These are phyloP conservation scores for Backusella westeae DNA, from an alignment of 192 early-diverging fungal species.

Conservation along the genomic window DNA sequence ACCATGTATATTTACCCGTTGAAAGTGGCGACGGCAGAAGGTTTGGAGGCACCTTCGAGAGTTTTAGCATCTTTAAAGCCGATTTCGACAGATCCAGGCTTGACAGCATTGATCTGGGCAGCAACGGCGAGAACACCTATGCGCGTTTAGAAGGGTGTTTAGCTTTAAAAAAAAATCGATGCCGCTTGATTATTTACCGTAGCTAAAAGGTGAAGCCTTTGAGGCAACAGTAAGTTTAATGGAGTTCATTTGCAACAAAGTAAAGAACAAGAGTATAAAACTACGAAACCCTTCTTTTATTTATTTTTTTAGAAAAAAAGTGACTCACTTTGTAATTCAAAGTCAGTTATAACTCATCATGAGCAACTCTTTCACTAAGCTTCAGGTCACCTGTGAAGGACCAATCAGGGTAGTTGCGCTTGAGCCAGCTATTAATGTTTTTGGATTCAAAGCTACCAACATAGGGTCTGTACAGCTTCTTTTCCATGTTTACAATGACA, in stretches of 20 bases:
- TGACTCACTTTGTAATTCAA: neutral
- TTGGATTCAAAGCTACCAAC: slow-evolving; percentile 57
- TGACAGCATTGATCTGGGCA: slow-evolving; percentile 18
- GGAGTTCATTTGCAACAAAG: neutral
- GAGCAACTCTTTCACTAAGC: neutral
- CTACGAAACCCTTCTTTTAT: neutral
- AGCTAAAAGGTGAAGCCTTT: slow-evolving; percentile 32
- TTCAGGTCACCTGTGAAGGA: slow-evolving; percentile 31
- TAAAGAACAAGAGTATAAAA: neutral
- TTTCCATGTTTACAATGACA: slow-evolving; percentile 54
- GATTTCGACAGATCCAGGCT: slow-evolving; percentile 26
- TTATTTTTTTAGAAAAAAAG: neutral
- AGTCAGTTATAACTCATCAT: slow-evolving; percentile 22
- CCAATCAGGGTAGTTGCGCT: slow-evolving; percentile 45
- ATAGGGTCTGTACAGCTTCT: slow-evolving; percentile 57
- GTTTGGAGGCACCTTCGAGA: slow-evolving; percentile 23
- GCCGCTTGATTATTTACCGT: slow-evolving; percentile 17
- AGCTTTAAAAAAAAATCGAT: neutral
- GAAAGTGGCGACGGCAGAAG: slow-evolving; percentile 22
- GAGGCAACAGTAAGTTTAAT: slow-evolving; percentile 30
- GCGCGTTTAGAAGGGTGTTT: neutral
- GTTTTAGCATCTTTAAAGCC: slow-evolving; percentile 27
- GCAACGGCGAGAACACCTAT: slow-evolving; percentile 24
- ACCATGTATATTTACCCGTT: slow-evolving; percentile 20
- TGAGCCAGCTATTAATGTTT: slow-evolving; percentile 58